These are phyloP conservation scores for Beauveria asiatica DNA, from an alignment of 2,329 filamentous ascomycete species.

Conservation along the genomic window DNA sequence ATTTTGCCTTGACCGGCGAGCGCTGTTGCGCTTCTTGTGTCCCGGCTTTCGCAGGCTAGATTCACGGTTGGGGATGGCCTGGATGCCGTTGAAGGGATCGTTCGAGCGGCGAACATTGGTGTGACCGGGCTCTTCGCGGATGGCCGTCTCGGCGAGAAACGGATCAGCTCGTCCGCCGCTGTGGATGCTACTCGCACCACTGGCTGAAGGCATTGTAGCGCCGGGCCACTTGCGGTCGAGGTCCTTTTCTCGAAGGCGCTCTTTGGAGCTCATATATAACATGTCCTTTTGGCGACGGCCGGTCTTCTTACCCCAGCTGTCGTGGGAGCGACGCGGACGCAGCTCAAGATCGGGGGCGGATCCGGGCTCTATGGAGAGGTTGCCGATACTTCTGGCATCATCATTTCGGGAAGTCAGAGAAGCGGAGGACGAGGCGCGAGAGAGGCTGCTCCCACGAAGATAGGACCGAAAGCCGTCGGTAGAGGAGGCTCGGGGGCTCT, in stretches of 20 bases:
- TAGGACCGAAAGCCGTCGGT: constrained; percentile 40
- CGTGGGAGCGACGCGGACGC: constrained; percentile 44
- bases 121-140: constrained; percentile 43
- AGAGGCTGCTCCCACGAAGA: constrained; percentile 37
- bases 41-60: constrained; percentile 57
- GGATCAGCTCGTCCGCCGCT: constrained; percentile 34
- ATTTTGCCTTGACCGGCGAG: constrained; percentile 40
- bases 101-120: constrained; percentile 20
- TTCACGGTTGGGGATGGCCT: constrained; percentile 56
- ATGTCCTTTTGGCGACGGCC: constrained; percentile 47
- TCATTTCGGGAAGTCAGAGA: constrained; percentile 48
- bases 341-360: constrained; percentile 40
- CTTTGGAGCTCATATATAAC: constrained; percentile 68
- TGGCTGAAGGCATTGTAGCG: constrained; percentile 23
- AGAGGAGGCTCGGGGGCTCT: constrained; percentile 41
- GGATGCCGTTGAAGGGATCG: constrained; percentile 28
- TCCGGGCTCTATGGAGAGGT: constrained; percentile 53
- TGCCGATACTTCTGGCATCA: constrained; percentile 54
- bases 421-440: constrained; percentile 51
- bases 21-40: constrained; percentile 44
- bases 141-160: constrained; percentile 43
- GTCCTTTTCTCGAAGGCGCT: constrained; percentile 55
- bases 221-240: constrained; percentile 46
- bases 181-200: constrained; percentile 29
- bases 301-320: constrained; percentile 55